Evolutionary conservation across 345 rosid genomes (phyloP).

Genomic region (Eucalyptus lansdowneana): DNA sequence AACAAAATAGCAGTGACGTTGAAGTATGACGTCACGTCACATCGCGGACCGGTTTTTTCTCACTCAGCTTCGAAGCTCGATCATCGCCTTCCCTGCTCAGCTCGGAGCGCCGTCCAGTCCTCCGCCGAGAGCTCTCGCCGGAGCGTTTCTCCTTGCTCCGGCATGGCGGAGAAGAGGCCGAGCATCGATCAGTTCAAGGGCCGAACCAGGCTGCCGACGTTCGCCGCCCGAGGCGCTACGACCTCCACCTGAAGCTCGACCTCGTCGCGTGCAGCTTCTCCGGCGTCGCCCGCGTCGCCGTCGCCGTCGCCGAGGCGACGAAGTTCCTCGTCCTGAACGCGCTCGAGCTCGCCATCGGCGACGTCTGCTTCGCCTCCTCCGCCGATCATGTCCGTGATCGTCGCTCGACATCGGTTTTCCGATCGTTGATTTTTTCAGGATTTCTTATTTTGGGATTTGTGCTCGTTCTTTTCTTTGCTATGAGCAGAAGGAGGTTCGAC

Average conservation of each 20-base stretch:
- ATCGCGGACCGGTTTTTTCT: no score
- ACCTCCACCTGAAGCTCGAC: constrained; percentile 11
- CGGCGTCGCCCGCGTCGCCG: constrained; percentile 1
- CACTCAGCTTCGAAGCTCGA: background rate
- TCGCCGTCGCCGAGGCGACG: constrained; percentile 12
- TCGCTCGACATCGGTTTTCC: background rate
- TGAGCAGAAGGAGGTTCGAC: background rate
- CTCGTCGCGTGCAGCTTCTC: constrained; percentile 18
- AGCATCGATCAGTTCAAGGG: constrained; percentile 12
- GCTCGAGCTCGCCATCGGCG: constrained; percentile 10
- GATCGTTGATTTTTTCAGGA: background rate
- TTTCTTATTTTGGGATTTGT: background rate
- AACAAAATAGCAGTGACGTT: background rate
- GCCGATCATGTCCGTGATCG: constrained; percentile 1
- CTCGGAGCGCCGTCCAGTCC: background rate
- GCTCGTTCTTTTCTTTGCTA: background rate
- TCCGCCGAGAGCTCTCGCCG: background rate
- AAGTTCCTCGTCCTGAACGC: constrained; percentile 24
- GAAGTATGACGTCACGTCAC: no score
- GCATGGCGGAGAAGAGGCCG: background rate
- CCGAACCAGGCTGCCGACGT: constrained; percentile 10
- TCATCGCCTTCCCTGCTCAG: background rate
- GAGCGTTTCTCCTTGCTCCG: background rate
- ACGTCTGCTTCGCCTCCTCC: constrained; percentile 14
- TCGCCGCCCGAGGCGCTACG: constrained; percentile 4